Evolutionary conservation across 306 rosid species (phyloP).

Genomic region (Cucurbita moschata): DNA sequence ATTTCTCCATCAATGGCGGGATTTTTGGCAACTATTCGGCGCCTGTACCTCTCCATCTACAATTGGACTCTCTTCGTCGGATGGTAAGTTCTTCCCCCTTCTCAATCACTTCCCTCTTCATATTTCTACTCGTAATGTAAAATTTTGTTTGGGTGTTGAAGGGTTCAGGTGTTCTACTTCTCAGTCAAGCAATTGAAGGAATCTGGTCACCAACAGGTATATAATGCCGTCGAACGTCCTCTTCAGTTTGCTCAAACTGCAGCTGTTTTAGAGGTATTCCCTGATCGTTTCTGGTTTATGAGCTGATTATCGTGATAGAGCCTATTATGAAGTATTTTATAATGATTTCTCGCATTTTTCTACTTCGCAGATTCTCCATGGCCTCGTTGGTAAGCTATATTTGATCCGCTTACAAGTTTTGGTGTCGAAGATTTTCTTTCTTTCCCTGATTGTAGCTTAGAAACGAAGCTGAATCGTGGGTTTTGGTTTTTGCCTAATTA

Average conservation of each 20-base stretch:
- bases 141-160: slow-evolving; percentile 1
- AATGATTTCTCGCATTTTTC: background rate
- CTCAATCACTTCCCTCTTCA: background rate
- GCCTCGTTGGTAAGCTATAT: slow-evolving; percentile 61
- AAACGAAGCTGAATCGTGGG: background rate
- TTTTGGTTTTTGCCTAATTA: slow-evolving; percentile 7
- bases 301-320: background rate
- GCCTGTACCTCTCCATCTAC: slow-evolving; percentile 57
- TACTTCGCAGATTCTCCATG: slow-evolving; percentile 58
- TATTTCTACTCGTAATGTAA: background rate
- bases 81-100: slow-evolving; percentile 30
- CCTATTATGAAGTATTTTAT: background rate
- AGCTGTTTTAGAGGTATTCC: slow-evolving; percentile 54
- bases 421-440: background rate
- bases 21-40: slow-evolving; percentile 21
- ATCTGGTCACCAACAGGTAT: slow-evolving; percentile 49
- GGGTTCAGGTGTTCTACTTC: slow-evolving; percentile 55
- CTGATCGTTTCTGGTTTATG: background rate
- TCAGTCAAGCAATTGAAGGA: slow-evolving; percentile 45
- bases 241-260: slow-evolving; percentile 65
- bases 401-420: background rate
- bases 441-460: background rate
- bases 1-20: slow-evolving; percentile 40
- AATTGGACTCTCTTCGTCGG: slow-evolving; percentile 68
- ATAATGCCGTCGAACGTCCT: slow-evolving; percentile 57